Evolutionary conservation across 2,329 filamentous ascomycete species (phyloP).

Genomic region (Sporothrix protearum): DNA sequence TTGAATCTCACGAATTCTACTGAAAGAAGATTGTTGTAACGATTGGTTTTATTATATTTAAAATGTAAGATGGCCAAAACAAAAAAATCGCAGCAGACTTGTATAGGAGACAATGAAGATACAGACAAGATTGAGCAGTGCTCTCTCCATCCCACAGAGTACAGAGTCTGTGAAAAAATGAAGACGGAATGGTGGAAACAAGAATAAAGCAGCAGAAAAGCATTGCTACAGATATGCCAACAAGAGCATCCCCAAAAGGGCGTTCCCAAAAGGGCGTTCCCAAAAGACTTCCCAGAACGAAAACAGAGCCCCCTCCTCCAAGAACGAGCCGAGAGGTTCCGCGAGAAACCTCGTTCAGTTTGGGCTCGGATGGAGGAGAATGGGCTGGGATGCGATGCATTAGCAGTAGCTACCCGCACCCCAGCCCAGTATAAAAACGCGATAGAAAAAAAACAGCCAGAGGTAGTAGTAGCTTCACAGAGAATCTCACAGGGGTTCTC

Average conservation of each 20-base stretch:
- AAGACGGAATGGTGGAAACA: not conserved
- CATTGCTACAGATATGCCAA: not conserved
- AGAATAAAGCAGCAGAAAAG: not conserved
- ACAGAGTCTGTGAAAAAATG: not conserved
- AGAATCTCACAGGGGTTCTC: not conserved
- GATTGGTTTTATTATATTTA: not conserved
- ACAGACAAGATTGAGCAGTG: slow-evolving; percentile 10
- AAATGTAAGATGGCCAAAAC: not conserved
- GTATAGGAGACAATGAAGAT: not conserved
- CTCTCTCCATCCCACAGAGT: not conserved
- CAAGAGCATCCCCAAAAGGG: not conserved
- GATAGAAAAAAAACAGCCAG: not conserved
- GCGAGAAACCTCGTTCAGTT: not conserved
- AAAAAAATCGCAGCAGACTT: not conserved
- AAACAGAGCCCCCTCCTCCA: not conserved
- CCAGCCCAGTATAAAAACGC: not conserved
- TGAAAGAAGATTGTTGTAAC: not conserved
- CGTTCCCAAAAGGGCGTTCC: no score
- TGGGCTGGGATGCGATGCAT: not conserved
- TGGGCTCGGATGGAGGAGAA: not conserved
- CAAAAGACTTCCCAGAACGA: not conserved
- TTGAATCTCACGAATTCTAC: not conserved
- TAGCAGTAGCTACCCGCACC: not conserved
- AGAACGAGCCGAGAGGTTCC: not conserved
- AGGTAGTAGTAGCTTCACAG: not conserved